These are phyloP conservation scores for Alnus rubra DNA, from an alignment of 306 rosid species.

Conservation along the genomic window DNA sequence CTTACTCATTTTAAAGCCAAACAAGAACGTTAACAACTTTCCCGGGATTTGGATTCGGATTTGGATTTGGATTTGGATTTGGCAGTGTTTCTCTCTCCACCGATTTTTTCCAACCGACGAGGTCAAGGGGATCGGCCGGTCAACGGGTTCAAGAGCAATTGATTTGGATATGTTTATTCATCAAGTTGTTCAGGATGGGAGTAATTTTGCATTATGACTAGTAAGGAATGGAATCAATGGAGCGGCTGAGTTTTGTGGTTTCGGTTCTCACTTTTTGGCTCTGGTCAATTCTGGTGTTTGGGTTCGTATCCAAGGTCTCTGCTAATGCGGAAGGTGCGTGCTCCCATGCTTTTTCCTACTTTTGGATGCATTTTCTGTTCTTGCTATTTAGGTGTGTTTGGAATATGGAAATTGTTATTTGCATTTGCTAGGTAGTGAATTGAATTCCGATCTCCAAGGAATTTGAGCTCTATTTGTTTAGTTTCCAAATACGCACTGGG, in stretches of 20 bases:
- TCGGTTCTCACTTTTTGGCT: conserved; percentile 36
- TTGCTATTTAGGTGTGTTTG: conserved; percentile 1
- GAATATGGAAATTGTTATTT: not conserved
- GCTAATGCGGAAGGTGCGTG: conserved; percentile 70
- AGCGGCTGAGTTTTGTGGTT: conserved; percentile 39
- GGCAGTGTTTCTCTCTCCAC: not conserved
- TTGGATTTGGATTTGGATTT: not conserved
- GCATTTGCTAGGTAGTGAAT: not conserved
- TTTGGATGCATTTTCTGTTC: conserved; percentile 16
- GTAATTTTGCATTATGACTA: conserved; percentile 16
- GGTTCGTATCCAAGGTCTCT: conserved; percentile 49
- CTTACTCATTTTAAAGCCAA: not conserved
- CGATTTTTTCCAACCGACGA: not conserved
- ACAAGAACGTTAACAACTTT: not conserved
- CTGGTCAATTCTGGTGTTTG: conserved; percentile 49
- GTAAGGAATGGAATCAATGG: conserved; percentile 26
- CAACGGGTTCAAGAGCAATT: conserved; percentile 1
- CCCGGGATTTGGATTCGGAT: not conserved
- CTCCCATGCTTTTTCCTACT: not conserved
- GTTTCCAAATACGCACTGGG: not conserved
- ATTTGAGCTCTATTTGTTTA: too few relatives aligned
- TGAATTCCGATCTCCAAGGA: not conserved
- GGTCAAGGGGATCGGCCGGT: not conserved
- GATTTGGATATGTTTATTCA: not conserved
- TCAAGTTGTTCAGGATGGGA: not conserved